Conservation (phyloP, 2,329 filamentous ascomycete genomes). For the Zymoseptoria pseudotritici region DNA sequence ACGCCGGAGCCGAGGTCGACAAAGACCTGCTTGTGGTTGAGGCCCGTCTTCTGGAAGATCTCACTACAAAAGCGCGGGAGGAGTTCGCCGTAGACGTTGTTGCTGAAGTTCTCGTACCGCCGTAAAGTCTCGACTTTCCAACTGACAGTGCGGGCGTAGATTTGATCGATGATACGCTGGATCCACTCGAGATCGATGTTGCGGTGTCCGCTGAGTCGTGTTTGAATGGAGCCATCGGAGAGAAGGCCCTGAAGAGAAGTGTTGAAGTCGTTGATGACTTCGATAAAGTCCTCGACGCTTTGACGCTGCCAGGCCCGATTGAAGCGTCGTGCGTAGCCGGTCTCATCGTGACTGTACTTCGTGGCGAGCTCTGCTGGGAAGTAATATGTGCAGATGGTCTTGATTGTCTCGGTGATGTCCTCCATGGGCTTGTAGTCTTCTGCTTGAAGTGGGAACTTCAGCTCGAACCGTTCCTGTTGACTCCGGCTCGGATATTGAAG, state of each 20-base stretch:
- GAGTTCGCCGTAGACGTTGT: constrained; percentile 92
- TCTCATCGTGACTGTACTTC: constrained; percentile 62
- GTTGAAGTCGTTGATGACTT: constrained; percentile 73
- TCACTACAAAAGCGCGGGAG: constrained; percentile 74
- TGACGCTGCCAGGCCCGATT: constrained; percentile 65
- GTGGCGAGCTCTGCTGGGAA: constrained; percentile 62
- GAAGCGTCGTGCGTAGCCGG: constrained; percentile 68
- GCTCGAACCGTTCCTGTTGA: constrained; percentile 50
- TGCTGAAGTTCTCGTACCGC: constrained; percentile 81
- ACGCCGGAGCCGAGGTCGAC: constrained; percentile 94
- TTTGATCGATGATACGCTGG: constrained; percentile 61
- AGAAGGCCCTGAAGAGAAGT: constrained; percentile 57
- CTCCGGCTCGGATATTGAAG: constrained; percentile 74
- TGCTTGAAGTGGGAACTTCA: constrained; percentile 63
- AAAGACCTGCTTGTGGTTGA: constrained; percentile 80
- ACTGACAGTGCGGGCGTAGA: constrained; percentile 87
- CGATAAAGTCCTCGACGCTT: constrained; percentile 59
- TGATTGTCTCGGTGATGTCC: constrained; percentile 50
- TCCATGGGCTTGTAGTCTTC: constrained; percentile 59
- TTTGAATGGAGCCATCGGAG: constrained; percentile 62
- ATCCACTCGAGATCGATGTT: constrained; percentile 65
- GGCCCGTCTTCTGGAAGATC: constrained; percentile 68
- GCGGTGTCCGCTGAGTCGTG: constrained; percentile 62
- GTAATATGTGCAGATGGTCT: constrained; percentile 63
- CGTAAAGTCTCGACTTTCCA: constrained; percentile 76